These are phyloP conservation scores for Hyphopichia wangnamkhiaoensis DNA, from an alignment of 1,139 yeast species.

Conservation along the genomic window DNA sequence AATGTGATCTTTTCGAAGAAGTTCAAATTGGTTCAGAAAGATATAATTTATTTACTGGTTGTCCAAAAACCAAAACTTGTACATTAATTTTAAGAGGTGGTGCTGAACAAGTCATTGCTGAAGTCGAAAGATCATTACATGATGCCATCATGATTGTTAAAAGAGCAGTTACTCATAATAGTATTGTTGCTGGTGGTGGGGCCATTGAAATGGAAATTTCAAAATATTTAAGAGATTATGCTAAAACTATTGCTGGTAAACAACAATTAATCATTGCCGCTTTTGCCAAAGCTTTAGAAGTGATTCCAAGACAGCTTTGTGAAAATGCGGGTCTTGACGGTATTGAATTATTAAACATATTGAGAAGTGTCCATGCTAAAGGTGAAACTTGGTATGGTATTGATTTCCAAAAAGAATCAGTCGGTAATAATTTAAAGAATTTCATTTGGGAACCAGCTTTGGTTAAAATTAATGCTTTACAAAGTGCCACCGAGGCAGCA, in stretches of 20 bases:
- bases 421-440: conserved; percentile 80
- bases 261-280: conserved; percentile 91
- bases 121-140: conserved; percentile 94
- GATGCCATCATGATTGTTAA: conserved; percentile 99
- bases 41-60: conserved; percentile 88
- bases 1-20: conserved; percentile 86
- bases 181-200: conserved; percentile 98
- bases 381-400: conserved; percentile 93
- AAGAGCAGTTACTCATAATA: conserved; percentile 84
- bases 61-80: conserved; percentile 91
- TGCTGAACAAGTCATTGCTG: conserved; percentile 97
- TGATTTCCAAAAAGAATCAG: conserved; percentile 80
- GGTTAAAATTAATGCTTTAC: conserved; percentile 90
- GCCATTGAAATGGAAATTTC: conserved; percentile 98
- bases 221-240: conserved; percentile 79
- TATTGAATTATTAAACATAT: conserved; percentile 83
- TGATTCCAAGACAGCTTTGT: conserved; percentile 95
- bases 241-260: conserved; percentile 89
- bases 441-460: conserved; percentile 98
- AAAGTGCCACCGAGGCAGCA: conserved; percentile 98
- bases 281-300: conserved; percentile 91
- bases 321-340: conserved; percentile 98
- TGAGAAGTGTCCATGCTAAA: conserved; percentile 91
- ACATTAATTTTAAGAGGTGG: conserved; percentile 95
- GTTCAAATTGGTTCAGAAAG: conserved; percentile 94